Conservation (phyloP, 306 rosid genomes). For the Cucumis sativus region DNA sequence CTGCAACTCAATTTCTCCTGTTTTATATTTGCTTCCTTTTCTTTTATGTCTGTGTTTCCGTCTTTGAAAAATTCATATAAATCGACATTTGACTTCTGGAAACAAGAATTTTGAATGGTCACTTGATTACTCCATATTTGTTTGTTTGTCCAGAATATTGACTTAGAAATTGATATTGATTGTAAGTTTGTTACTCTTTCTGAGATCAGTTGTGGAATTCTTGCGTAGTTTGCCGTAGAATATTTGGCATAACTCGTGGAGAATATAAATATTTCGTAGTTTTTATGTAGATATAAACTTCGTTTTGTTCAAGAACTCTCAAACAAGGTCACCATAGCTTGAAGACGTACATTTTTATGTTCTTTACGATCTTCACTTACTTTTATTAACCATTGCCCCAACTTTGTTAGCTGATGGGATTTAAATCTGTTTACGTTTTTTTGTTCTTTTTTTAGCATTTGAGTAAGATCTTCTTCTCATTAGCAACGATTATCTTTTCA, state of each 20-base stretch:
- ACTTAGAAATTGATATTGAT: not conserved
- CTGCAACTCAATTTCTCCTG: not conserved
- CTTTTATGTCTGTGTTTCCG: not conserved
- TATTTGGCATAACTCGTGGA: not conserved
- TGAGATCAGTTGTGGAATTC: not conserved
- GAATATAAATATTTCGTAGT: not conserved
- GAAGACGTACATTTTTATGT: not conserved
- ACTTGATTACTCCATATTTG: not conserved
- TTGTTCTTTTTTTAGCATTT: not conserved
- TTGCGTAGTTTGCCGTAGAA: not conserved
- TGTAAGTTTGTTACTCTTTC: not conserved
- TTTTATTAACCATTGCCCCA: not conserved
- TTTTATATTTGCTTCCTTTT: not conserved
- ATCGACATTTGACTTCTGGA: not conserved
- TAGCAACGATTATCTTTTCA: not conserved
- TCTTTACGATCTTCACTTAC: not conserved
- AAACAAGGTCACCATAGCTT: not conserved
- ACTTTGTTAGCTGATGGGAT: not conserved
- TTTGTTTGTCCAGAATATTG: not conserved
- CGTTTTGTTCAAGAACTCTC: too few relatives aligned
- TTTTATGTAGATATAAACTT: not conserved
- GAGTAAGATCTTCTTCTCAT: not conserved
- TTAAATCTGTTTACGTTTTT: not conserved
- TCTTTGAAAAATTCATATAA: not conserved
- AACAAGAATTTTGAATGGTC: not conserved